A percentile compares a stretch with the other conserved stretches of the same genome.
phyloP scores from a whole-genome alignment of 331 rosid genomes.

The Pyracantha coccinea region DNA sequence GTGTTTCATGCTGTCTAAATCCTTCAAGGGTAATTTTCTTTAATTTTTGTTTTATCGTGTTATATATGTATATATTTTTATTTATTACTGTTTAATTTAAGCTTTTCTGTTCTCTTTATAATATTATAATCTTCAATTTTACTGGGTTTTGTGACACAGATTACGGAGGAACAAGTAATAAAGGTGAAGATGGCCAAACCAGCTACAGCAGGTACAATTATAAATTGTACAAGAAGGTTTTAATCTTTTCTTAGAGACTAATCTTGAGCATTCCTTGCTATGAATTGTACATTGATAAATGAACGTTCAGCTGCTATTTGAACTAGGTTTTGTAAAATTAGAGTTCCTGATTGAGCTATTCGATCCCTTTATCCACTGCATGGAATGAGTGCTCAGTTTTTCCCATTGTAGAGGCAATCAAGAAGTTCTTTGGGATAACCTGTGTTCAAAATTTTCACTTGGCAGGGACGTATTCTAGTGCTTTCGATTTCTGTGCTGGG shows the following conservation, averaged over 20 bases:
- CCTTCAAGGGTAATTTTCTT: slow-evolving; percentile 53
- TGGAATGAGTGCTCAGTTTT: neutral
- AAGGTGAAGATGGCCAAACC: slow-evolving; percentile 70
- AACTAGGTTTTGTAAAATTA: slow-evolving; percentile 13
- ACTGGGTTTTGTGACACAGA: slow-evolving; percentile 33
- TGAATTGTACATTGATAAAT: neutral
- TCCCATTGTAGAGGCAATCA: neutral
- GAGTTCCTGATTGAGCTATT: slow-evolving; percentile 5
- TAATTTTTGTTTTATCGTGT: neutral
- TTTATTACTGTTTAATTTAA: neutral
- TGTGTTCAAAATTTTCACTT: neutral
- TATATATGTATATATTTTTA: neutral
- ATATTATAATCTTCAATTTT: slow-evolving; percentile 1
- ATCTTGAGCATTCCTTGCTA: neutral
- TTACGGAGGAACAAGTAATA: slow-evolving; percentile 41
- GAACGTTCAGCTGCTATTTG: neutral
- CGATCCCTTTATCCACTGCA: neutral
- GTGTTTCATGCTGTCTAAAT: slow-evolving; percentile 92
- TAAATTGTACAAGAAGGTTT: neutral
- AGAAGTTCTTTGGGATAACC: neutral
- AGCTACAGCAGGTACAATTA: slow-evolving; percentile 59
- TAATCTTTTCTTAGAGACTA: neutral
- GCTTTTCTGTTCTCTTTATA: neutral
- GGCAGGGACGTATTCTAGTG: slow-evolving; percentile 67
- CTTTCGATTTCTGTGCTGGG: slow-evolving; percentile 77